phyloP scores from a whole-genome alignment of 768 basidiomycete genomes.

The Suillus occidentalis region DNA sequence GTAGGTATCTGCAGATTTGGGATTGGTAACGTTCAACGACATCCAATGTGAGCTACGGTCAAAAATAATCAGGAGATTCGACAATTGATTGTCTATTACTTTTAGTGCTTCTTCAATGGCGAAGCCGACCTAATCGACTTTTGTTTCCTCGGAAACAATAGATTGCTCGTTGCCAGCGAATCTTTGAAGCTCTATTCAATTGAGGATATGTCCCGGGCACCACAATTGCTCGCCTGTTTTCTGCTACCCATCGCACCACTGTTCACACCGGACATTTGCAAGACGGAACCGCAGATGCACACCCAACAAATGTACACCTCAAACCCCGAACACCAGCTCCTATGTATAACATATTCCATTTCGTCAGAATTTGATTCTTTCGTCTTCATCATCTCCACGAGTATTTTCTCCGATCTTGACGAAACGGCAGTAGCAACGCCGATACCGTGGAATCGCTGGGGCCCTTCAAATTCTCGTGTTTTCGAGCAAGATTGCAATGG shows the following conservation, averaged over 20 bases:
- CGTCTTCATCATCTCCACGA: background rate
- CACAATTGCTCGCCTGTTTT: background rate
- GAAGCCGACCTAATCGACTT: background rate
- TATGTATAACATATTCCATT: background rate
- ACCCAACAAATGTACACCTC: background rate
- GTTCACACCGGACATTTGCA: background rate
- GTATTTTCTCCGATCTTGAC: background rate
- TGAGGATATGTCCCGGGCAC: background rate
- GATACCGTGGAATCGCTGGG: background rate
- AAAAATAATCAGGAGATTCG: background rate
- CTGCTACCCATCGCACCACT: background rate
- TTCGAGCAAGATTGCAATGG: background rate
- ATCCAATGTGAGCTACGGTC: background rate
- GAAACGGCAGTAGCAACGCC: background rate
- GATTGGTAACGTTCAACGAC: background rate
- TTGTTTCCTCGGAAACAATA: background rate
- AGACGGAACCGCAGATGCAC: background rate
- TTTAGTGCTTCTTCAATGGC: background rate
- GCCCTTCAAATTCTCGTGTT: background rate
- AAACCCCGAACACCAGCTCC: background rate
- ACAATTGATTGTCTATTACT: background rate
- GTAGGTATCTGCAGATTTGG: background rate
- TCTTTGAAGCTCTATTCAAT: background rate
- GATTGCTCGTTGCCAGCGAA: background rate
- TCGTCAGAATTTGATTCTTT: no score